Evolutionary conservation across 2,329 filamentous ascomycete species (phyloP), one percentile per base, ranked within the genome.

Genomic region (Allantophomopsis lycopodina): DNA sequence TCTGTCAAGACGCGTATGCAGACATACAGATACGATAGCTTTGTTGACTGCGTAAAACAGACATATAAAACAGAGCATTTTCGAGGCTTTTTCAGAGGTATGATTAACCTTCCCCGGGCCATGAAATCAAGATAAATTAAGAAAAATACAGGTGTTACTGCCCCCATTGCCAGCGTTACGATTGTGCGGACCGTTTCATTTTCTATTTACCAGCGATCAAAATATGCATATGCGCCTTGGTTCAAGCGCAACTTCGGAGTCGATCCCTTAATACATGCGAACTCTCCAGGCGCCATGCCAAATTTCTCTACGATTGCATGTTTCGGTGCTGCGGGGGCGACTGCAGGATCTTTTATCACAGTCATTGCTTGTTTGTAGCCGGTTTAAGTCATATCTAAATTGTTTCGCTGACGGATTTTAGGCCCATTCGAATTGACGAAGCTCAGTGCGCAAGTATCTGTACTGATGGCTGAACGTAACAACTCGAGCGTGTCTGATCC

Each of bases 1-100:
- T 89, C 85, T 52, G 80, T 89, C 57, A 93, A 93, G 67, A 88
- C 83, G 41, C 82, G 85, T 54, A 85, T 91, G 76, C 85, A 93
- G 65, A 83, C 82, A 48, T 89, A 91, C 61, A 76, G 81, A 46
- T 88, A 83, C 61, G 69, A 72, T 48, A 83, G 73, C 48, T 85
- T 83, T 59, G 60, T 72, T 54, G 79, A 85, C 58, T 88, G 83
- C 56, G 74, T 87, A 38, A 70, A 68, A 45, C 72, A 83, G 49
- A 89, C 84, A 8, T 91, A 91, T 60, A 69, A 67, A 43, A 76
- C 68, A 5, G 85, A 91, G 62, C 79, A 80, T 28, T 59, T 79
- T 32, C 65, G 70, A 37, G 83, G 85, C 18, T 93, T 93, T 66
- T 91, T 89, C 62, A 71, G 84, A 59, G 85, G 83, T 83, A 65